Evolutionary conservation across 2,329 filamentous ascomycete genomes (phyloP).

Genomic region (Thelonectria rubi): DNA sequence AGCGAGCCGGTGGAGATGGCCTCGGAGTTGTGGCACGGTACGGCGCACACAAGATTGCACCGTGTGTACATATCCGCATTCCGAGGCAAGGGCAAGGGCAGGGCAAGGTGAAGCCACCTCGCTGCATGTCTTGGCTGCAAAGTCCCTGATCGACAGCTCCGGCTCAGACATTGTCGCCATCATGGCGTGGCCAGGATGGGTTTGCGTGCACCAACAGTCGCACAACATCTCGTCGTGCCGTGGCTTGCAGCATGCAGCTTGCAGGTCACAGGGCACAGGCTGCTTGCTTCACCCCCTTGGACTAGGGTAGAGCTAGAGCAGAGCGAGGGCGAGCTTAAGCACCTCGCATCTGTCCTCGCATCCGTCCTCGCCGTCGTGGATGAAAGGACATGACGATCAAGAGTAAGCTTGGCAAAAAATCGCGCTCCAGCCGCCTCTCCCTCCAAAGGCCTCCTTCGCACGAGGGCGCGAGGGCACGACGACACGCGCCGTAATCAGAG

Average conservation of each 20-base stretch:
- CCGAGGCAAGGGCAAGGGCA: background rate
- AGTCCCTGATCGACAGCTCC: constrained; percentile 40
- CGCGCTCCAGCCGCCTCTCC: constrained; percentile 13
- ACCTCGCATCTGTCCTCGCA: constrained; percentile 7
- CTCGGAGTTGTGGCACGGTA: background rate
- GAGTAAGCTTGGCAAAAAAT: constrained; percentile 23
- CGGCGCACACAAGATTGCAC: background rate
- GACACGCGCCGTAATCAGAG: no score
- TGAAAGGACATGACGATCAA: constrained; percentile 25
- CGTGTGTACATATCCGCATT: background rate
- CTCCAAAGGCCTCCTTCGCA: background rate
- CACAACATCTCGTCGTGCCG: constrained; percentile 14
- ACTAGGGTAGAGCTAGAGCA: constrained; percentile 6
- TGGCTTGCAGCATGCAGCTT: constrained; percentile 19
- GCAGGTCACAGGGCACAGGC: constrained; percentile 18
- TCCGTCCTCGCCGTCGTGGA: constrained; percentile 29
- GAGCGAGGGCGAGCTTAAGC: constrained; percentile 9
- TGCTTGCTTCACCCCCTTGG: constrained; percentile 2
- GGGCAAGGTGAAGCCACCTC: constrained; percentile 5
- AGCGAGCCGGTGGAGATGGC: constrained; percentile 19
- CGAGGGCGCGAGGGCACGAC: no score
- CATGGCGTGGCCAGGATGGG: constrained; percentile 22
- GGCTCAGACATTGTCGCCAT: constrained; percentile 13
- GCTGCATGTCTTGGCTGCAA: constrained; percentile 35
- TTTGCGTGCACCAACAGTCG: constrained; percentile 21